A percentile compares a stretch with the other conserved stretches of the same genome.
phyloP scores from a whole-genome alignment of 495 filamentous ascomycete species.

The Aspergillus sclerotioniger region DNA sequence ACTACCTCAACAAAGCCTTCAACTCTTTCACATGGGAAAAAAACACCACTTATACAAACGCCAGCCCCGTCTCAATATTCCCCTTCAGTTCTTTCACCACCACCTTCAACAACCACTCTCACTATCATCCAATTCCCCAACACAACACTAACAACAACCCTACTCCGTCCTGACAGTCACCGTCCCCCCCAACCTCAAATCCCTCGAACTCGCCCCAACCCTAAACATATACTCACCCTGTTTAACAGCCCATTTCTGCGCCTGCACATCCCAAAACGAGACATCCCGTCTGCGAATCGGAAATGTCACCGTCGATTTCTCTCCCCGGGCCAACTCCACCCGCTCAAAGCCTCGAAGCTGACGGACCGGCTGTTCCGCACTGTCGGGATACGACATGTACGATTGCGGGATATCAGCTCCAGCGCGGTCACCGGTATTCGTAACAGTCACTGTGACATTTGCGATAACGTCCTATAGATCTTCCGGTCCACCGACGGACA shows the following conservation, averaged over 20 bases:
- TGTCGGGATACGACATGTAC: slow-evolving; percentile 58
- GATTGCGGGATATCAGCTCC: slow-evolving; percentile 63
- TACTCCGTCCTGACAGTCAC: background rate
- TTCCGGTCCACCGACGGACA: slow-evolving; percentile 47
- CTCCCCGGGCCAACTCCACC: slow-evolving; percentile 38
- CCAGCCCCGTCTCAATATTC: no score
- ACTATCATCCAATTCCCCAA: no score
- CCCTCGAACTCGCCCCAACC: slow-evolving; percentile 47
- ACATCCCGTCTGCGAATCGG: slow-evolving; percentile 60
- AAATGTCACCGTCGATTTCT: slow-evolving; percentile 47
- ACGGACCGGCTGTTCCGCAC: slow-evolving; percentile 21
- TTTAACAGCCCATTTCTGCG: slow-evolving; percentile 65
- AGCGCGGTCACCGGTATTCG: slow-evolving; percentile 49
- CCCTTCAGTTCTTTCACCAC: no score
- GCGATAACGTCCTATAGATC: slow-evolving; percentile 58
- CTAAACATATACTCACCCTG: slow-evolving; percentile 37
- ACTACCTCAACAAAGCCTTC: slow-evolving; percentile 26
- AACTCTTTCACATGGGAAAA: no score
- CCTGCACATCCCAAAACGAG: slow-evolving; percentile 61
- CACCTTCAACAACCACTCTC: no score
- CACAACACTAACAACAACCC: no score
- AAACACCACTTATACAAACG: no score
- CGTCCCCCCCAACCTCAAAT: background rate
- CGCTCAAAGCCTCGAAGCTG: slow-evolving; percentile 66
- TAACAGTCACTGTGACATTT: slow-evolving; percentile 41